Percentiles rank a stretch among this genome's conserved stretches.
Evolutionary conservation across 2,329 filamentous ascomycete genomes (phyloP).

Genomic region (Neonectria hederae): DNA sequence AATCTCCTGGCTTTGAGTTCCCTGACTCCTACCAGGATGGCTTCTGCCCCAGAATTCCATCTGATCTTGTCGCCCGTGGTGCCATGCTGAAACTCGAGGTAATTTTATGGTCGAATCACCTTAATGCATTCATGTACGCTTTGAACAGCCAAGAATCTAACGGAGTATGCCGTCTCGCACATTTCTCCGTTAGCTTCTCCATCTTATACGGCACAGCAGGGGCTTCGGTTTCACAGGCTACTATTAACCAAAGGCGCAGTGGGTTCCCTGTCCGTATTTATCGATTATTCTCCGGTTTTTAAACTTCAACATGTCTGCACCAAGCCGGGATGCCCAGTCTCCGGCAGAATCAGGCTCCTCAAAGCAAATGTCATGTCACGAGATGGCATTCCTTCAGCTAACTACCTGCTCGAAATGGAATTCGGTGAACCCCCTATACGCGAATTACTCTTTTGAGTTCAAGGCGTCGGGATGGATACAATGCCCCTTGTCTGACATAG

Average conservation of each 20-base stretch:
- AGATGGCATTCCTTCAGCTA: neutral
- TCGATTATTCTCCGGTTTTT: conserved; percentile 2
- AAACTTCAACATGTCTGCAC: neutral
- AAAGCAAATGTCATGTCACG: neutral
- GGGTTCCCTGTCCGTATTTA: neutral
- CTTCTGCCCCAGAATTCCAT: neutral
- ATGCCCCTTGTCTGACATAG: neutral
- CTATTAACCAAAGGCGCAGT: neutral
- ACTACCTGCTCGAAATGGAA: neutral
- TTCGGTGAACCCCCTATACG: neutral
- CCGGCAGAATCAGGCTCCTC: neutral
- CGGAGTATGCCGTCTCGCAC: neutral
- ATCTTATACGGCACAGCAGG: neutral
- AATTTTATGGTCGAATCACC: neutral
- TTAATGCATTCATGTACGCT: neutral
- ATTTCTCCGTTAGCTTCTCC: neutral
- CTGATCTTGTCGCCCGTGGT: neutral
- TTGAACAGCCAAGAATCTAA: neutral
- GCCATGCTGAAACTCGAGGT: neutral
- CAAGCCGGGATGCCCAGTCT: neutral
- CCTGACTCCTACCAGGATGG: neutral
- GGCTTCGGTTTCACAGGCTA: neutral
- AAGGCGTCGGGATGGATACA: neutral
- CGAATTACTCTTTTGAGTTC: neutral
- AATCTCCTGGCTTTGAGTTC: neutral